Evolutionary conservation across 805 yeast genomes (phyloP).

Genomic region (Naumovozyma castellii): DNA sequence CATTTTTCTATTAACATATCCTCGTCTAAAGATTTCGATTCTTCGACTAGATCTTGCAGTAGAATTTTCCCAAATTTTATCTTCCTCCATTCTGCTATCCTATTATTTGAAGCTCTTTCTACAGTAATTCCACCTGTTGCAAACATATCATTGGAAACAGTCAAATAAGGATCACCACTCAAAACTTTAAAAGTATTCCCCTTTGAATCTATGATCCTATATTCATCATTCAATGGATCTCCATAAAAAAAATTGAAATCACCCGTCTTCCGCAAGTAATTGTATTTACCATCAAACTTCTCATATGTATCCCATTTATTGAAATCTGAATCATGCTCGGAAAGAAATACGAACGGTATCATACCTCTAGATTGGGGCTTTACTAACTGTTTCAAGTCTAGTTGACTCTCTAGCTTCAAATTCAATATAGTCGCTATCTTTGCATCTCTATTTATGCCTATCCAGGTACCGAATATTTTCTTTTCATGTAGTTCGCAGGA

Average conservation of each 20-base stretch:
- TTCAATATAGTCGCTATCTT: constrained; percentile 69
- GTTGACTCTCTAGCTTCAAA: constrained; percentile 37
- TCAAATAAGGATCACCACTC: constrained; percentile 13
- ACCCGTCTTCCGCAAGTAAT: constrained; percentile 17
- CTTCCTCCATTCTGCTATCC: constrained; percentile 69
- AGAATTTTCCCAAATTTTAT: constrained; percentile 44
- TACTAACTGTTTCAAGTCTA: background rate
- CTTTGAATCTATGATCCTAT: constrained; percentile 21
- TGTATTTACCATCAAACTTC: constrained; percentile 16
- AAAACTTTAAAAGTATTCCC: constrained; percentile 27
- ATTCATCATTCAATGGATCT: constrained; percentile 17
- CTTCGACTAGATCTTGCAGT: constrained; percentile 29
- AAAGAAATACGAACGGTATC: constrained; percentile 34
- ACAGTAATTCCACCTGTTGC: constrained; percentile 1
- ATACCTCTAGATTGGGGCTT: constrained; percentile 35
- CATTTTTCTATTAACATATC: constrained; percentile 36
- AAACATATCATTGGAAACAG: constrained; percentile 28
- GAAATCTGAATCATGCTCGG: constrained; percentile 15
- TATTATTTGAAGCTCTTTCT: constrained; percentile 9
- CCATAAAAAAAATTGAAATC: constrained; percentile 34
- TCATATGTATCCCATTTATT: constrained; percentile 23
- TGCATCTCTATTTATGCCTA: constrained; percentile 55
- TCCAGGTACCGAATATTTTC: constrained; percentile 83
- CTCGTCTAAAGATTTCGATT: constrained; percentile 18
- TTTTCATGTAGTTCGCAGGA: constrained; percentile 24